Conservation (phyloP, 1,284 basidiomycete species). For the Rhodotorula sp. region DNA sequence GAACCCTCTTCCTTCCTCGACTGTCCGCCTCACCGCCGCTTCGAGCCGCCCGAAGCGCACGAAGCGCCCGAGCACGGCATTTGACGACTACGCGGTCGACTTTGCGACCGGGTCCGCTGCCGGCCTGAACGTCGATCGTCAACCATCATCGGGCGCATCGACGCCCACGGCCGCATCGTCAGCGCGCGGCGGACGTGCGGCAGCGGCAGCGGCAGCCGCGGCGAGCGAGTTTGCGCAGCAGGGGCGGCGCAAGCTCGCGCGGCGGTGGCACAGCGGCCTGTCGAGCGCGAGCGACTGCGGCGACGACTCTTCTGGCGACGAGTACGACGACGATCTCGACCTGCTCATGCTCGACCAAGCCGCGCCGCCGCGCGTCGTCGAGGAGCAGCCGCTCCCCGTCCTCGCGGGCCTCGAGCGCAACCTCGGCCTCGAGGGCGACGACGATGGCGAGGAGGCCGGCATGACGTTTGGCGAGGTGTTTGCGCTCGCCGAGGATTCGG, state of each 20-base stretch:
- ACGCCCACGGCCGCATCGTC: neutral
- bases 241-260: neutral
- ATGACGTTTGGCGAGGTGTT: slow-evolving; percentile 15
- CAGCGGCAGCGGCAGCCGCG: neutral
- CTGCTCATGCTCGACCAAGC: neutral
- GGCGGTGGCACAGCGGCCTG: slow-evolving; percentile 2
- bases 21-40: neutral
- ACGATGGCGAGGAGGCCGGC: neutral
- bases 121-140: slow-evolving; percentile 6
- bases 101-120: neutral
- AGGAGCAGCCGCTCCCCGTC: slow-evolving; percentile 26
- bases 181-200: neutral
- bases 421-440: slow-evolving; percentile 13
- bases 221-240: neutral
- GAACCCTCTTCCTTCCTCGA: neutral
- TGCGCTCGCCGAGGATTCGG: neutral
- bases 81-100: slow-evolving; percentile 27
- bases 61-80: slow-evolving; percentile 21
- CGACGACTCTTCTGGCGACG: slow-evolving; percentile 1
- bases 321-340: neutral
- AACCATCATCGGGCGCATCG: neutral
- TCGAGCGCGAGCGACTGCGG: slow-evolving; percentile 21
- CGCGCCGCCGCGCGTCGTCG: neutral
- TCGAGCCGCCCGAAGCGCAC: slow-evolving; percentile 9
- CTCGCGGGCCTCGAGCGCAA: slow-evolving; percentile 31